These are phyloP conservation scores for Dothistroma septosporum DNA, from an alignment of 2,329 filamentous ascomycete genomes.

Conservation along the genomic window DNA sequence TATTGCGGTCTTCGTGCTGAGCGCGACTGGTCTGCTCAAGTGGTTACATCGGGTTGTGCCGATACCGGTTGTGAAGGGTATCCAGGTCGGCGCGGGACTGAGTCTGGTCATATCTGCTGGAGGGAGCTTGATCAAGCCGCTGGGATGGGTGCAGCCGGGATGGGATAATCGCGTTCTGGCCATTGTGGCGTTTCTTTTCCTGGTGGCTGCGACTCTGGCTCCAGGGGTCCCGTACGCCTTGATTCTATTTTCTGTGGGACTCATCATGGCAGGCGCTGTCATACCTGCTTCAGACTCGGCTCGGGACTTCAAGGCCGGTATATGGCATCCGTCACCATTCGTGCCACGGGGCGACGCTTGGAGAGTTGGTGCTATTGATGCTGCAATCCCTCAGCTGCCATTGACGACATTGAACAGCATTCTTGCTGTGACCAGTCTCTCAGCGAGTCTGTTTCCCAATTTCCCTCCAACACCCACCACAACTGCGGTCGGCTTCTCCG, in stretches of 20 bases:
- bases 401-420: constrained; percentile 91
- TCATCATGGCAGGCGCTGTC: constrained; percentile 54
- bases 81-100: constrained; percentile 87
- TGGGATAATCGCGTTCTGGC: constrained; percentile 79
- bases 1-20: constrained; percentile 68
- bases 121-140: constrained; percentile 59
- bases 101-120: constrained; percentile 77
- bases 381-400: constrained; percentile 79
- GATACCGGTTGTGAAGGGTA: constrained; percentile 85
- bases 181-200: constrained; percentile 64
- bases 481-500: constrained; percentile 74
- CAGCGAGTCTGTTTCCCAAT: constrained; percentile 67
- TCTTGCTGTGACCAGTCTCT: constrained; percentile 77
- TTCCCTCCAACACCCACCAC: constrained; percentile 58
- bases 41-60: constrained; percentile 73
- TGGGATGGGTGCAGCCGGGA: constrained; percentile 63
- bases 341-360: constrained; percentile 46
- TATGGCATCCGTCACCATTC: constrained; percentile 58
- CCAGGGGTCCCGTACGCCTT: constrained; percentile 74
- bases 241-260: constrained; percentile 63
- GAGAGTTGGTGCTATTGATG: constrained; percentile 57
- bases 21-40: constrained; percentile 70
- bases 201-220: constrained; percentile 63
- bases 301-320: constrained; percentile 40
- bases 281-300: constrained; percentile 36